Evolutionary conservation across 192 early-diverging fungal species (phyloP).

Genomic region (Cladochytrium replicatum): DNA sequence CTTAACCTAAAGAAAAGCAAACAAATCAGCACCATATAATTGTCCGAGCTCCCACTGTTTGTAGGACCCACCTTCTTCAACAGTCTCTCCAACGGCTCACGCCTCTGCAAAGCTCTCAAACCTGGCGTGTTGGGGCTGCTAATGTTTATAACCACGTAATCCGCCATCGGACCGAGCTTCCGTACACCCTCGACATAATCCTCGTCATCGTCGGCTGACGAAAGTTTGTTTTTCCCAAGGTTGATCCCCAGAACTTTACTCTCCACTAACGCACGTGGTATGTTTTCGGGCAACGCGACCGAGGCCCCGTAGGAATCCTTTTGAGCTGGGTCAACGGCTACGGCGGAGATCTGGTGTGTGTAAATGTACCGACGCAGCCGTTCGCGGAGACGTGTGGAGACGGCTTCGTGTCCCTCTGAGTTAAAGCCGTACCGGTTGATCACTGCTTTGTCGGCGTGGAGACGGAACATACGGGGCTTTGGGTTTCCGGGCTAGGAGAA

Average conservation of each 20-base stretch:
- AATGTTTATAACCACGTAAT: slow-evolving; percentile 85
- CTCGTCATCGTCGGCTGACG: slow-evolving; percentile 48
- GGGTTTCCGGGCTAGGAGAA: slow-evolving; percentile 65
- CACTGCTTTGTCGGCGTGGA: slow-evolving; percentile 58
- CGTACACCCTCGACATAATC: slow-evolving; percentile 78
- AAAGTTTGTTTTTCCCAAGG: slow-evolving; percentile 80
- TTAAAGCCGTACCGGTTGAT: slow-evolving; percentile 91
- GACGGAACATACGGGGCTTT: slow-evolving; percentile 73
- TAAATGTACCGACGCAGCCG: too few relatives aligned
- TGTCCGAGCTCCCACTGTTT: background rate
- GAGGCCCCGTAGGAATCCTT: slow-evolving; percentile 2
- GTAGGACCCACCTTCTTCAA: slow-evolving; percentile 52
- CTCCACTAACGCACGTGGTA: slow-evolving; percentile 47
- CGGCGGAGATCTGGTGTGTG: too few relatives aligned
- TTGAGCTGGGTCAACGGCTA: background rate
- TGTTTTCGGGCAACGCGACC: slow-evolving; percentile 6
- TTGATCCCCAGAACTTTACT: slow-evolving; percentile 72
- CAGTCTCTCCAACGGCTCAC: slow-evolving; percentile 59
- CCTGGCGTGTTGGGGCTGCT: slow-evolving; percentile 83
- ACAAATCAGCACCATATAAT: slow-evolving; percentile 3
- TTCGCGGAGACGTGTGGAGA: slow-evolving; percentile 52
- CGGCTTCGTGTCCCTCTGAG: slow-evolving; percentile 61
- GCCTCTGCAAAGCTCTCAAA: slow-evolving; percentile 57
- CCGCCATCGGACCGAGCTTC: slow-evolving; percentile 65
- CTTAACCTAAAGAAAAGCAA: slow-evolving; percentile 19